Base-by-base conservation (phyloP, 2,329 filamentous ascomycete genomes). In the Penicillium sp. region DNA sequence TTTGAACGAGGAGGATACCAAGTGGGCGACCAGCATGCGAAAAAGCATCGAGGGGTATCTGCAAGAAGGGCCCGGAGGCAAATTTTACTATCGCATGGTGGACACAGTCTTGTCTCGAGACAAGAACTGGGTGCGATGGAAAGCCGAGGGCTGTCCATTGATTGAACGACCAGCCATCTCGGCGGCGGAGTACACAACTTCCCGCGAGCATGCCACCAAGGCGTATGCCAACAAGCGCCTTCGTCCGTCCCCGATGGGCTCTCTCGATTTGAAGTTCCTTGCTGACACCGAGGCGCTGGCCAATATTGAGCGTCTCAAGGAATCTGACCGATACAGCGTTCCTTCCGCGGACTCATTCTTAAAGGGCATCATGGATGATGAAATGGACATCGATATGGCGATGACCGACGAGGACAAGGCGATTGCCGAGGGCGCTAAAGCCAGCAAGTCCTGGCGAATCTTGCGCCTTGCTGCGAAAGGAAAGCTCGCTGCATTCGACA, bases 101-200 rank as follows among this genome's bases (percentile, higher is more conserved):
- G 93, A 97, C 72, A 97, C 92, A 13, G 93, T 99, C 32, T 84
- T 99, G 31, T 90, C 91, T 24, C 84, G 94, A 61, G 94, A 99
- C 74, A 97, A 97, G 79, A 97, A 97, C 71, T 99, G 95, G 95
- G 92, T 95, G 43, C 88, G 92, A 60, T 99, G 94, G 94, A 99
- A 99, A 77, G 88, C 93, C 58, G 92, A 97, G 72, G 90, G 88
- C 63, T 99, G 94, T 71, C 90, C 91, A 24, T 84, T 88, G 6
- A 97, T 99, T 68, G 87, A 92, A 69, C 84, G 85, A 57, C 84
- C 89, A 22, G 79, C 90, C 11, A 82, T 97, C 31, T 82, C 87
- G 3, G 81, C 87, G 1, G 76, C 84, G 29, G 83, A 88, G 45
- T 93, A 92, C 70, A 74, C 86, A 38, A 82, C 86, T 52, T 88